Evolutionary conservation across 169 alveolate species (phyloP), one percentile per base, ranked within the genome.

Genomic region (Eimeria necatrix): DNA sequence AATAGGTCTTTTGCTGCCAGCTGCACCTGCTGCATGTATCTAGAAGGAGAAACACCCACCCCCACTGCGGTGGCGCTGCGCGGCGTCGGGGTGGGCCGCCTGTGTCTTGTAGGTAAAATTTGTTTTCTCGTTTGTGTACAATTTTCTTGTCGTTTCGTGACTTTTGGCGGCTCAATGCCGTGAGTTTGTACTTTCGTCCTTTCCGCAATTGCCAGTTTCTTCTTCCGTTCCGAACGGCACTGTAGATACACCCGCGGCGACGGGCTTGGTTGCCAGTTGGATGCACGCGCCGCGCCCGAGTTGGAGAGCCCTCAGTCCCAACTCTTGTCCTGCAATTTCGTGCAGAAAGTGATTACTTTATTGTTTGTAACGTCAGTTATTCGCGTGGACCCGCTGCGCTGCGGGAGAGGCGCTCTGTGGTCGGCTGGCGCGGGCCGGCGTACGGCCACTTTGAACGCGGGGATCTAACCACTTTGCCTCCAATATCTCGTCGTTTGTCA

Each of bases 101-200:
- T 32, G 87, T 76, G 87, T 76, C 87, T 76, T 76, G 87, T 48
- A 9, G 18, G 26, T 48, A 76, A 76, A 32, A 14, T 76, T 18
- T 76, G 87, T 76, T 76, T 76, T 48, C 64, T 48, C 41, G 64
- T 76, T 18, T 76, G 24, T 46, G 87, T 76, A 32, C 59, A 49
- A 14, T 76, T 76, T 76, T 8, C 87, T 12, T 76, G 87, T 46
- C 61, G 59, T 76, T 48, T 76, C 61, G 59, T 32, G 87, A 32
- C 83, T 14, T 76, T 76, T 76, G 24, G 87, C 87, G 87, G 87
- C 87, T 76, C 87, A 76, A n/a, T 51, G 87, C 56, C 87, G 87
- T 32, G 61, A 46, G 14, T 4, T 76, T 14, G 48, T 76, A 60
- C 64, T 46, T 26, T 32, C 18, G 56, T 20, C 22, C 87, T 32